Conservation (phyloP, 2,329 filamentous ascomycete genomes). For the Cercospora sojina region DNA sequence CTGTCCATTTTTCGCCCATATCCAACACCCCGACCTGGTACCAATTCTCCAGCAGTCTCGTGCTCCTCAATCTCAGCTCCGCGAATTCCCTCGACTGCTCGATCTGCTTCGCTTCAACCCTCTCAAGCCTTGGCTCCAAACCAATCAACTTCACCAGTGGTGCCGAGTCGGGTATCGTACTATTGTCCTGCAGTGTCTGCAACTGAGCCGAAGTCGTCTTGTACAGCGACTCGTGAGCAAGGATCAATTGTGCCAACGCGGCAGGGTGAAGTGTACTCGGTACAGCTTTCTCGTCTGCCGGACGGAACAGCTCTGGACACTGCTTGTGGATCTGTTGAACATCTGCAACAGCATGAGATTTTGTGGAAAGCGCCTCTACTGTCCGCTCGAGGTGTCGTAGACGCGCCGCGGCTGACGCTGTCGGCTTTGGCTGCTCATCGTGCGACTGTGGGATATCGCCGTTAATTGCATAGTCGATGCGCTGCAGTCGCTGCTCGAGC, state of each 20-base stretch:
- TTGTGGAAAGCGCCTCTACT: constrained; percentile 41
- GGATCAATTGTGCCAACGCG: constrained; percentile 40
- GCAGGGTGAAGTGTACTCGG: constrained; percentile 28
- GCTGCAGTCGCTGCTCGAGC: constrained; percentile 47
- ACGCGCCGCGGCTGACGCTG: constrained; percentile 27
- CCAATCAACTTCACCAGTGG: constrained; percentile 55
- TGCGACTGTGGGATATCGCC: constrained; percentile 31
- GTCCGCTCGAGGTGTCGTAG: constrained; percentile 33
- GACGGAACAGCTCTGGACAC: constrained; percentile 43
- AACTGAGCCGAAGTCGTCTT: constrained; percentile 46
- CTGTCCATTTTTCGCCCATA: constrained; percentile 67
- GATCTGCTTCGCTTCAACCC: constrained; percentile 59
- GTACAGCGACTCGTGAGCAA: constrained; percentile 47
- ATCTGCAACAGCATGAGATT: constrained; percentile 43
- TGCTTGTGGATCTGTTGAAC: constrained; percentile 43
- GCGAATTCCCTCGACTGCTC: constrained; percentile 63
- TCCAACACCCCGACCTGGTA: constrained; percentile 71
- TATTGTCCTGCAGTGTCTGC: constrained; percentile 46
- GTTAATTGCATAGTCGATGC: constrained; percentile 46
- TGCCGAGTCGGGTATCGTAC: constrained; percentile 44
- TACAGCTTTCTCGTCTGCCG: constrained; percentile 25
- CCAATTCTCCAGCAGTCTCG: constrained; percentile 57
- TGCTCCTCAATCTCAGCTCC: constrained; percentile 63
- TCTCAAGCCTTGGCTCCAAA: constrained; percentile 62
- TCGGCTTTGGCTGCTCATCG: constrained; percentile 1